Evolutionary conservation across 495 filamentous ascomycete species (phyloP).

Genomic region (Penicillium soppii): DNA sequence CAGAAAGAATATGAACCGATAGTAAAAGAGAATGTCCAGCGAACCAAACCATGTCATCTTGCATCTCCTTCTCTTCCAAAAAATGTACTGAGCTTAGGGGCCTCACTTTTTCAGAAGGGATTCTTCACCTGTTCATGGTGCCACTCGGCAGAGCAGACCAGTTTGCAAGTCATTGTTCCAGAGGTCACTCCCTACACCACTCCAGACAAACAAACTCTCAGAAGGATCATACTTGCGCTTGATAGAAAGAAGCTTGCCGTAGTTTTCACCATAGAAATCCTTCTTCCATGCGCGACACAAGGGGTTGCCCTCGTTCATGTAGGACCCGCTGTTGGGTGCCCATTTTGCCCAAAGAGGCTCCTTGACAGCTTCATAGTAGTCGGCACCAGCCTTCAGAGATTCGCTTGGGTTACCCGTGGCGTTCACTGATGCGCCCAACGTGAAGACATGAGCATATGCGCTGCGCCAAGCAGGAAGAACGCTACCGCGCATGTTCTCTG

Average conservation of each 20-base stretch:
- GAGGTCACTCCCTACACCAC: slow-evolving; percentile 22
- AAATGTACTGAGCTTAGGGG: no score
- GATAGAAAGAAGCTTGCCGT: slow-evolving; percentile 42
- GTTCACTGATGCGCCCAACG: slow-evolving; percentile 13
- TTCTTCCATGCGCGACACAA: slow-evolving; percentile 57
- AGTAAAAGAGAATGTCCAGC: no score
- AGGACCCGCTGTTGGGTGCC: slow-evolving; percentile 22
- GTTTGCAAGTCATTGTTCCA: slow-evolving; percentile 22
- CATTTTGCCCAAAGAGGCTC: slow-evolving; percentile 26
- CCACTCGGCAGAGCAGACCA: slow-evolving; percentile 16
- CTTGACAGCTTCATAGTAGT: slow-evolving; percentile 10
- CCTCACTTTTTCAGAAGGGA: no score
- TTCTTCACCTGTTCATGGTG: no score
- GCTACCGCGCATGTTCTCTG: slow-evolving; percentile 6
- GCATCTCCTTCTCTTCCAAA: no score
- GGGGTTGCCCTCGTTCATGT: slow-evolving; percentile 43
- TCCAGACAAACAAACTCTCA: slow-evolving; percentile 37
- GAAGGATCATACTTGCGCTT: slow-evolving; percentile 55
- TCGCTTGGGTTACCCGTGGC: slow-evolving; percentile 1
- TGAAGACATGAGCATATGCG: slow-evolving; percentile 17
- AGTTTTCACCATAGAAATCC: slow-evolving; percentile 57
- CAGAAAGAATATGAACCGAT: no score
- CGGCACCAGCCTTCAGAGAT: not conserved
- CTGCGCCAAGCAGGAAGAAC: slow-evolving; percentile 20
- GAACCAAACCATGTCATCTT: no score